Percentiles rank a stretch among this genome's conserved stretches.
These are phyloP conservation scores for Xanthoconium separans DNA, from an alignment of 1,284 basidiomycete species.

Conservation along the genomic window DNA sequence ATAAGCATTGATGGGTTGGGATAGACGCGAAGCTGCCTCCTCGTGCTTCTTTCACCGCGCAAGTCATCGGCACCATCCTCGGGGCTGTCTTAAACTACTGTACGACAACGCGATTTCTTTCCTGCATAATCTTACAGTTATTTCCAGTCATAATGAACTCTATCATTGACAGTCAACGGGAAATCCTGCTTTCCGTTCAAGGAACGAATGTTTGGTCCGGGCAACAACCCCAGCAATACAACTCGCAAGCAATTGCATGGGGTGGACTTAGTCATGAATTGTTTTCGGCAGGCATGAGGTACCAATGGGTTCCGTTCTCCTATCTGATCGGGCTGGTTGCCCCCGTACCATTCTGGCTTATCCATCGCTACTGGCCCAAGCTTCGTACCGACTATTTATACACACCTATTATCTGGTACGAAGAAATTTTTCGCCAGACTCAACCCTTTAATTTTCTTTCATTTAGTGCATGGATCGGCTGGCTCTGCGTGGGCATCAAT, in stretches of 20 bases:
- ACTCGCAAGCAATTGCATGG: conserved; percentile 65
- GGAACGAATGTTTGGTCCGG: conserved; percentile 68
- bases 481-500: no score
- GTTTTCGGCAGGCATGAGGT: conserved; percentile 52
- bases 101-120: conserved; percentile 25
- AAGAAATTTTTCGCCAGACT: no score
- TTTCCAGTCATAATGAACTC: conserved; percentile 51
- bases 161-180: conserved; percentile 52
- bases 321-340: conserved; percentile 55
- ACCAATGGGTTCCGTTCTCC: conserved; percentile 56
- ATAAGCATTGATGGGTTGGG: background rate
- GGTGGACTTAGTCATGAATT: conserved; percentile 61
- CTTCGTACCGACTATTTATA: conserved; percentile 43
- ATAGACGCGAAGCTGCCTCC: conserved; percentile 67
- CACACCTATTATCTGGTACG: conserved; percentile 44
- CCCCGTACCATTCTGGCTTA: conserved; percentile 57
- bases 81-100: conserved; percentile 53
- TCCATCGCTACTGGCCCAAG: conserved; percentile 43
- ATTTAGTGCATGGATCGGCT: no score
- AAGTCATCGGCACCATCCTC: conserved; percentile 50
- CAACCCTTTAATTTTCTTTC: no score
- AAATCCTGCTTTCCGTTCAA: conserved; percentile 43
- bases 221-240: conserved; percentile 55
- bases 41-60: conserved; percentile 60
- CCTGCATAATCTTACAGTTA: background rate